These are phyloP conservation scores for Populus alba DNA, from an alignment of 345 rosid species.

Conservation along the genomic window DNA sequence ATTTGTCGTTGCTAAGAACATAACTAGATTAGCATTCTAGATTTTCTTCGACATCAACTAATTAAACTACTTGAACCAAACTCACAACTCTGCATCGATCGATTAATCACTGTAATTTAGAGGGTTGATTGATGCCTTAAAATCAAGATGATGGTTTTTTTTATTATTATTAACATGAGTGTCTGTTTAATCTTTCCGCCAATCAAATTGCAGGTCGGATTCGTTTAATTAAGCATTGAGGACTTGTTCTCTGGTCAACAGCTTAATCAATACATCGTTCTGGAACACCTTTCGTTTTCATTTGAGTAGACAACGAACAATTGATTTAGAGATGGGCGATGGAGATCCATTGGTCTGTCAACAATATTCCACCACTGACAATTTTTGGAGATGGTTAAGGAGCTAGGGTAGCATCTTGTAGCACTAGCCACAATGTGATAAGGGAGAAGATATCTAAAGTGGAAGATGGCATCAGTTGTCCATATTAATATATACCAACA, in stretches of 20 bases:
- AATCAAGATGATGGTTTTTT: background rate
- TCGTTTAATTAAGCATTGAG: background rate
- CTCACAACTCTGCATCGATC: background rate
- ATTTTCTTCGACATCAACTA: background rate
- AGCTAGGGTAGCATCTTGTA: background rate
- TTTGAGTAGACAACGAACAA: constrained; percentile 9
- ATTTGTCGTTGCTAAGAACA: no score
- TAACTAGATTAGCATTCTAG: background rate
- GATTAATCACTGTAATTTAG: background rate
- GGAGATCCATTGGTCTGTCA: constrained; percentile 10
- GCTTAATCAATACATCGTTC: background rate
- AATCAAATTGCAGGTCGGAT: background rate
- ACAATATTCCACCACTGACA: constrained; percentile 5
- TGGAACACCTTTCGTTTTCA: constrained; percentile 5
- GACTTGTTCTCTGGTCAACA: constrained; percentile 1
- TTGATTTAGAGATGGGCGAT: background rate
- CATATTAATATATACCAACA: constrained; percentile 12
- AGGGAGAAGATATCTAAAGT: constrained; percentile 31
- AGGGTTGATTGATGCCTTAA: background rate
- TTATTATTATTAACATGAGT: no score
- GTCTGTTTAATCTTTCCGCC: background rate
- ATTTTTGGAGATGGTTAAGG: background rate
- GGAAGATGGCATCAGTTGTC: constrained; percentile 38
- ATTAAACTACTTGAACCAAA: background rate
- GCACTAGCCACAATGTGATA: constrained; percentile 28